Evolutionary conservation across 169 alveolate species (phyloP), one percentile per base, ranked within the genome.

Genomic region (Plasmodium blacklocki): DNA sequence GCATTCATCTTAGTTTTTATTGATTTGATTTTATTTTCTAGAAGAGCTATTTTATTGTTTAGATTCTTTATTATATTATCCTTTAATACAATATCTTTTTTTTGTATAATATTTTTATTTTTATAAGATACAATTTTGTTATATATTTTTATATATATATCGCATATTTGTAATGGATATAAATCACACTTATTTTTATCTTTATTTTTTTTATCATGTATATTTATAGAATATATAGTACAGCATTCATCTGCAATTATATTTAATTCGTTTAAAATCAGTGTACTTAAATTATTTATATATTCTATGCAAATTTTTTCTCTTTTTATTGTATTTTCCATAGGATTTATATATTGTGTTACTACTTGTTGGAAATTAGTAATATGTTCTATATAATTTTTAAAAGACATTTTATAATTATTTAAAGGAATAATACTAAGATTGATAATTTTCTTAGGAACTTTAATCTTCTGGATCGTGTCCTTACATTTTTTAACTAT

Each of bases 401-500:
- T 39, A 45, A 70, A 43, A 29, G 91, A 68, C 15, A 68, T 26
- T 29, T 83, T 83, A 39, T 68, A 83, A 18, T 62, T 32, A 29
- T 56, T 83, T 39, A 39, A 9, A 5, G 47, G 47, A 39, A 39
- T 39, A 18, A 58, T 11, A 9, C 72, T 49, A 50, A 56, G 70
- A 68, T 26, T 68, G 19, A 49, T n/a, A 62, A 68, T 21, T 56
- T 83, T 68, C 1, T 52, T 45, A 1, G 91, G 91, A 8, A 63
- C 21, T 49, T 83, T 68, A 26, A 83, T 73, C 58, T 58, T 18
- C 58, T 68, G 54, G 39, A 83, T 23, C 6, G 32, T 19, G 18
- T 83, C 54, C 14, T 83, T 73, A 11, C 91, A 83, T 32, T 83
- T 68, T 47, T 19, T 49, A 15, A 83, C 59, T 23, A 83, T 68